A percentile compares a stretch with the other conserved stretches of the same genome.
Evolutionary conservation across 2,329 filamentous ascomycete genomes (phyloP).

Genomic region (Claviceps capensis): DNA sequence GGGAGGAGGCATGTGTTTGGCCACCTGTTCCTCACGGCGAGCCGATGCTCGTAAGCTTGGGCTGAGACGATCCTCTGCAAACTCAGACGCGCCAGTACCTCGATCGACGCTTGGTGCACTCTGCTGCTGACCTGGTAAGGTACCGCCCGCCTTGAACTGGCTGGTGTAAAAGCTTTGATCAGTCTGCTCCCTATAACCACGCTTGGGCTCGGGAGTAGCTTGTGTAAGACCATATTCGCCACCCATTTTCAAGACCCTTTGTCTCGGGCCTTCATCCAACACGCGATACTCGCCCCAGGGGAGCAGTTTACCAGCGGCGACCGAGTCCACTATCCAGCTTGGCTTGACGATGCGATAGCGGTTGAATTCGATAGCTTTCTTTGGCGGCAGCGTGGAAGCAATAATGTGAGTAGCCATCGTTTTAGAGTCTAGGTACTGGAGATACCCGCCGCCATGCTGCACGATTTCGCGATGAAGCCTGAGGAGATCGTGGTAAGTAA

Average conservation of each 20-base stretch:
- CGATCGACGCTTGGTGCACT: not conserved
- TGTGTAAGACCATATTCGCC: slow-evolving; percentile 54
- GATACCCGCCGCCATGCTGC: slow-evolving; percentile 81
- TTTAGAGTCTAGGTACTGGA: slow-evolving; percentile 91
- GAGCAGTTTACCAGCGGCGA: slow-evolving; percentile 64
- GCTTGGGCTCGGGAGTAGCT: slow-evolving; percentile 38
- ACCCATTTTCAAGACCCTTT: slow-evolving; percentile 57
- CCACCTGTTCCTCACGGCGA: not conserved
- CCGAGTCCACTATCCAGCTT: slow-evolving; percentile 84
- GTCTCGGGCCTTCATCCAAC: slow-evolving; percentile 68
- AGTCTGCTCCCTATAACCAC: slow-evolving; percentile 69
- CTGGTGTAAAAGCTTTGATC: slow-evolving; percentile 70
- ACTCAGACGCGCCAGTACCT: not conserved
- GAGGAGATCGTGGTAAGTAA: slow-evolving; percentile 7
- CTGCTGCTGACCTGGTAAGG: slow-evolving; percentile 13
- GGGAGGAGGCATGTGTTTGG: not conserved
- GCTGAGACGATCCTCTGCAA: not conserved
- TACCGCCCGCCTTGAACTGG: slow-evolving; percentile 41
- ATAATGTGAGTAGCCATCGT: slow-evolving; percentile 94
- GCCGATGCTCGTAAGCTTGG: not conserved
- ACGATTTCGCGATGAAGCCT: slow-evolving; percentile 73
- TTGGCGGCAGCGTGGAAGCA: slow-evolving; percentile 76
- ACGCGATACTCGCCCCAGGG: slow-evolving; percentile 81
- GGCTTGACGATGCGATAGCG: slow-evolving; percentile 89
- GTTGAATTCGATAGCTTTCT: slow-evolving; percentile 80